Evolutionary conservation across 1,139 yeast genomes (phyloP), one percentile per base, ranked within the genome.

Genomic region (Trichomonascaceae sp.): DNA sequence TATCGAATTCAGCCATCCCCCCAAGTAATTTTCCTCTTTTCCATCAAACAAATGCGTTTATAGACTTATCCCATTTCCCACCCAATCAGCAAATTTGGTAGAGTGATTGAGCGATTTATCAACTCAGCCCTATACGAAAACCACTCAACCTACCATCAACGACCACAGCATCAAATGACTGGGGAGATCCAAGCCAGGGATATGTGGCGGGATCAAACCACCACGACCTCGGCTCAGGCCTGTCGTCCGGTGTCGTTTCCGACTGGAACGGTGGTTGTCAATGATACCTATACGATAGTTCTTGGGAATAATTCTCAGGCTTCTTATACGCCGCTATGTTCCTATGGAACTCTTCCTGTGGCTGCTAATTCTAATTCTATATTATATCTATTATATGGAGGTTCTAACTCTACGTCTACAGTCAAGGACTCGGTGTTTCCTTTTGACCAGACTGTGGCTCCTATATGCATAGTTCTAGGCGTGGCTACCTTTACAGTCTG

Each of bases 241-340:
- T 58, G 61, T 32, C 48, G 49, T 24, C 57, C 60, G 10, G 38
- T 58, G 18, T 46, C 54, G 7, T 24, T 56, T n/a, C 51, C 59
- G 5, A 50, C 57, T 6, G 61, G 59, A 4, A 53, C 58, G 18
- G 45, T 61, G 18, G 51, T 58, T 15, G 50, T 60, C 12, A 58
- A 58, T 38, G 58, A 54, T 12, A 57, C 60, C 2, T 47, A 49
- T 41, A 54, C 61, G 2, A 41, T 59, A 3, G 55, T 50, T 12
- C 43, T 61, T 13, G 41, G 41, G 17, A 18, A 38, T 18, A 43
- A 32, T 2, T 22, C 47, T 20, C 51, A 47, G 3, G 60, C 59
- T 8, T 58, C 60, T 3, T 61, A 53, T 53, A 54, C 57, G 1
- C 61, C 64, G 12, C 20, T 38, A 12, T 61, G 64, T 44, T 55